Evolutionary conservation across 441 rosid genomes (phyloP), one percentile per base, ranked within the genome.

Genomic region (Pelargonium australe): DNA sequence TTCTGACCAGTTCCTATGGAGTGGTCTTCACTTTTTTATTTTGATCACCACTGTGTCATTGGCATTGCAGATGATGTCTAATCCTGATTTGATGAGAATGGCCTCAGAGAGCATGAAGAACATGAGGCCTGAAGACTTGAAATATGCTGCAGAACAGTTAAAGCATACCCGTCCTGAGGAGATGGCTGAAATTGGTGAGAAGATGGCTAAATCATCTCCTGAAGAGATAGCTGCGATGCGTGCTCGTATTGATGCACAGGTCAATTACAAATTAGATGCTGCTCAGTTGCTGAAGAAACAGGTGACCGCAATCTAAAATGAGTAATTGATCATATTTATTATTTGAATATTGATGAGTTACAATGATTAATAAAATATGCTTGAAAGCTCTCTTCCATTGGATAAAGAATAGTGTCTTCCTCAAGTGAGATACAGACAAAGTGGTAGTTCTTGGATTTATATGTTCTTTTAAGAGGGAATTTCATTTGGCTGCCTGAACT

Each of bases 1-100:
- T 28, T 28, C 31, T 28, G 31, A 23, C 31, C 31, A 28, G 31
- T 28, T 28, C 31, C 31, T 28, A 4, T 0, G 31, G 9, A 16
- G 7, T 65, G 20, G 55, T 20, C 40, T 9, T 25, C 49, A 1
- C 12, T n/a, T 68, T 63, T 65, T 5, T 25, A 23, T 14, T n/a
- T 57, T 71, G 49, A 63, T 11, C 20, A 5, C 69, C 28, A 51
- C 44, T 47, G 57, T 34, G 34, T 23, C 57, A 23, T 43, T 73
- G 78, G 64, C 45, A 1, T 40, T 74, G 76, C 81, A 95, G 99
- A 85, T 92, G 94, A 88, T 90, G 96, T 79, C 97, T 28, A 95
- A 95, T 80, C 99, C 97, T 12, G 98, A 92, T 3, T 80, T 89
- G 86, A 83, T 95, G 95, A 95, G 79, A 71, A 92, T 92, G 90